Base-by-base conservation (phyloP, 176 grass and related monocot species). In the Eleusine indica region DNA sequence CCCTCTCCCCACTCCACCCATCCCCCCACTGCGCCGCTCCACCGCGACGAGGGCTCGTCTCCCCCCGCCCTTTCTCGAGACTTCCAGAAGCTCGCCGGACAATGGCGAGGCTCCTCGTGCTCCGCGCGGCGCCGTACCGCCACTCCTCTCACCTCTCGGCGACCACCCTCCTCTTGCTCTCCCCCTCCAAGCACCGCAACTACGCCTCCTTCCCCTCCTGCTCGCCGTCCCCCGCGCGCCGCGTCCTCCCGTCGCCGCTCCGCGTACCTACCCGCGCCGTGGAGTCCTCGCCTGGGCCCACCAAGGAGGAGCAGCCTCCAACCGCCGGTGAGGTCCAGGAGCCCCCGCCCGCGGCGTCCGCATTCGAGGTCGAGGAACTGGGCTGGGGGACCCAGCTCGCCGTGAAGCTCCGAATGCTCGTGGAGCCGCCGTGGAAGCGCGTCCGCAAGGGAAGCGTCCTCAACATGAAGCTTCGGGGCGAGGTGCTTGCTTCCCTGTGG, bases 381-480 rank as follows among this genome's bases (percentile, higher is more conserved):
- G 82, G 85, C 22, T 88, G 83, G 80, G 91, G 96, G 51, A 82
- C 66, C 19, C 89, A 98, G 74, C 86, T 95, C 86, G 85, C 87
- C 73, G 94, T 98, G 77, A 90, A 95, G 77, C 82, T 74, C 85
- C 66, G 85, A 57, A n/a, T 90, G 85, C 85, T 98, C 77, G 87
- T 99, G 51, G 93, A 84, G 6, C 91, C 83, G 3, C 96, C 96
- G 17, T 99, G 96, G 93, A 68, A 89, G 77, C 93, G 93, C 40
- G 86, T 99, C 57, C 85, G 82, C 68, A 92, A 96, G 80, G 87
- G 91, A 0, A 99, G 96, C 82, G 89, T 99, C 76, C 93, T 99
- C 80, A 88, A 83, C 46, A 93, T 99, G 80, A 91, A 85, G 67
- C 93, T 99, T 72, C 83, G 87, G 48, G 96, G 96, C 76, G 85